These are phyloP conservation scores for Panellus pusillus DNA, from an alignment of 768 basidiomycete genomes.

Conservation along the genomic window DNA sequence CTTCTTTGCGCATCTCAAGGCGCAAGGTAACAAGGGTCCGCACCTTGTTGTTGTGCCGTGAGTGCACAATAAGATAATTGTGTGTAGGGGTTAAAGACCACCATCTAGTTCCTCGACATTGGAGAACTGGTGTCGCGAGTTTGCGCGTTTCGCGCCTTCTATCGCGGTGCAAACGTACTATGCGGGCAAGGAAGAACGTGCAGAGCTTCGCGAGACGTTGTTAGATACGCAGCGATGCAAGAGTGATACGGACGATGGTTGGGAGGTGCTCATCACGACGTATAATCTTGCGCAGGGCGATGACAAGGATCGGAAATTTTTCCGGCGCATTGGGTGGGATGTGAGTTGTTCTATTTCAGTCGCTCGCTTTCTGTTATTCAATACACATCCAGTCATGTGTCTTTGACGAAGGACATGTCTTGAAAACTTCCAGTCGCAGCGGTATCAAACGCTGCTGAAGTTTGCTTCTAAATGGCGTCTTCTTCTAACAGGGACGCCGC, in stretches of 20 bases:
- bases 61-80: constrained; percentile 33
- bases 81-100: constrained; percentile 4
- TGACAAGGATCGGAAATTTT: constrained; percentile 89
- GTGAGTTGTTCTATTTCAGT: constrained; percentile 48
- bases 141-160: constrained; percentile 83
- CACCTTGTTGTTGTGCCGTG: constrained; percentile 96
- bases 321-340: constrained; percentile 89
- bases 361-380: background rate
- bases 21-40: constrained; percentile 75
- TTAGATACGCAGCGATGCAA: constrained; percentile 53
- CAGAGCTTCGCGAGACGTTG: constrained; percentile 69
- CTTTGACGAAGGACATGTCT: constrained; percentile 95
- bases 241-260: constrained; percentile 55
- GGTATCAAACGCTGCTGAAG: constrained; percentile 85
- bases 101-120: constrained; percentile 81
- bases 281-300: constrained; percentile 94
- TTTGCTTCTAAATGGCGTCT: constrained; percentile 88
- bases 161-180: constrained; percentile 92
- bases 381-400: constrained; percentile 68
- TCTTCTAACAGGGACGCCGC: constrained; percentile 91
- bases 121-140: constrained; percentile 99
- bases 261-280: constrained; percentile 95
- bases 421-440: constrained; percentile 99
- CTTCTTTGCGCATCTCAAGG: constrained; percentile 88
- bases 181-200: constrained; percentile 86